Evolutionary conservation across 2,329 filamentous ascomycete species (phyloP), one percentile per base, ranked within the genome.

Genomic region (Grosmannia penicillata): DNA sequence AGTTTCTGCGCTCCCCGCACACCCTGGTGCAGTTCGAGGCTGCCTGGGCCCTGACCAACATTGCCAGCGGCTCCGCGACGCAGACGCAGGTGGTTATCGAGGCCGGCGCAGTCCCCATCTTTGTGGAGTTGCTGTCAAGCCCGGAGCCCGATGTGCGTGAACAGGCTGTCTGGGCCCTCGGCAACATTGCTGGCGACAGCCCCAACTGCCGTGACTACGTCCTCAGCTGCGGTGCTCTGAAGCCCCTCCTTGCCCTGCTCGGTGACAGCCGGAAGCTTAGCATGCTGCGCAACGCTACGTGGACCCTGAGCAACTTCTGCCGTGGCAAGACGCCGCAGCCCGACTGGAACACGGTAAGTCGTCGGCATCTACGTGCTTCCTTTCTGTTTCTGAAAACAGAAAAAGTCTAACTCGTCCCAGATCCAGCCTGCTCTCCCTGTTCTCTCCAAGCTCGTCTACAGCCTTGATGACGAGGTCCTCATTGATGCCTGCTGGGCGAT

Each of bases 401-500:
- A 6, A 31, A 3, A 18, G 4, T n/a, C 22, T 35, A 17, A 30
- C 38, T 13, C 14, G 21, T 18, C 27, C 6, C 55, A 94, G 86
- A 98, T 98, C 57, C 73, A 86, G 38, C 91, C 91, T 26, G 91
- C 91, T 32, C 78, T 98, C 14, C 89, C 91, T 19, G 87, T 98
- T 36, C 77, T 98, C 43, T 77, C 91, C 49, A 98, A 98, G 70
- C 78, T 98, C 26, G 89, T 98, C 44, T 98, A 98, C 65, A 96
- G 91, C 46, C 75, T 98, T 40, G 91, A 98, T 56, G 91, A 98
- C 50, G 91, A 98, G 60, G 91, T 98, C 42, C 68, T 98, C 44
- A 98, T 98, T 53, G 91, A 98, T 61, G 91, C 91, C 43, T 98
- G 91, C 77, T 98, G 91, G 91, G 91, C 91, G 45, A 96, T 98